phyloP scores from a whole-genome alignment of 2,329 filamentous ascomycete species.

The Polychaeton citri region DNA sequence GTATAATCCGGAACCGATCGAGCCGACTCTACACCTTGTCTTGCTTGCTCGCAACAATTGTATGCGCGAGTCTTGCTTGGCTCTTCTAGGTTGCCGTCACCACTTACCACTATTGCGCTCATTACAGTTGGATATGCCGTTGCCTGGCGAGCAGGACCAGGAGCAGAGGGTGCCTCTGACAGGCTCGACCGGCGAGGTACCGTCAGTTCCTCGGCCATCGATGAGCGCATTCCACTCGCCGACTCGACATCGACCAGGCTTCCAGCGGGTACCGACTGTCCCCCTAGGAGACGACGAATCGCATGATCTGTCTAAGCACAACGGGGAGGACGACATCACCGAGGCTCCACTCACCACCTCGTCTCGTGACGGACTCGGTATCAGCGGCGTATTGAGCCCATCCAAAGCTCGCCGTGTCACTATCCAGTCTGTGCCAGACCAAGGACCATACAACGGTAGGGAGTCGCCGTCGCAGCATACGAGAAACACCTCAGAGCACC shows the following conservation, averaged over 20 bases:
- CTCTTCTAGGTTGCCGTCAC: too few species aligned
- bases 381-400: neutral
- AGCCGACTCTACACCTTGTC: too few species aligned
- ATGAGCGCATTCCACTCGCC: neutral
- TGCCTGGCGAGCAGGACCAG: neutral
- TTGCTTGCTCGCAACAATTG: too few species aligned
- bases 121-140: neutral
- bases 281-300: neutral
- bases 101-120: too few species aligned
- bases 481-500: neutral
- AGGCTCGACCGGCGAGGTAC: neutral
- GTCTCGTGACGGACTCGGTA: neutral
- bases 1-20: too few species aligned
- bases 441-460: neutral
- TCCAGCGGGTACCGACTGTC: neutral
- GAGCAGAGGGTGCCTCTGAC: neutral
- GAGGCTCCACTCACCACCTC: neutral
- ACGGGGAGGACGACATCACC: neutral
- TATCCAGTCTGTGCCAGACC: neutral
- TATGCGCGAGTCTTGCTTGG: too few species aligned
- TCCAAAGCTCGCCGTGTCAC: neutral
- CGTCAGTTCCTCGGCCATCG: neutral
- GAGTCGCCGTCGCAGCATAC: neutral
- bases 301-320: neutral
- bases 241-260: neutral